These are phyloP conservation scores for Sclerotinia minor DNA, from an alignment of 2,329 filamentous ascomycete species.

Conservation along the genomic window DNA sequence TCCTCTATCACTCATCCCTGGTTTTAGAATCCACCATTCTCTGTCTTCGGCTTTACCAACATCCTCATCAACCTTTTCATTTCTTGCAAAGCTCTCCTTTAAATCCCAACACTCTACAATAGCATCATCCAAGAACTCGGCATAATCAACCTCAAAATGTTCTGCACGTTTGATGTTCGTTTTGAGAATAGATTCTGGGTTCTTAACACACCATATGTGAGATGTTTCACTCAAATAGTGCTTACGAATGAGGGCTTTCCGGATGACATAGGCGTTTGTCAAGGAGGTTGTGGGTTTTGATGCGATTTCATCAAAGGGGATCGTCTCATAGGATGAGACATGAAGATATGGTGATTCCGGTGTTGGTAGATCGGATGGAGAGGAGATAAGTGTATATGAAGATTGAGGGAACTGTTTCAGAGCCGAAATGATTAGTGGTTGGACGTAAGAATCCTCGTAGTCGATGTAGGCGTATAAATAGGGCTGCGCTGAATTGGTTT, in stretches of 20 bases:
- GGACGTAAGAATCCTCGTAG: slow-evolving; percentile 87
- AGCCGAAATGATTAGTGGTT: slow-evolving; percentile 78
- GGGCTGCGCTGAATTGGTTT: slow-evolving; percentile 35
- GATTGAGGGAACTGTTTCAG: slow-evolving; percentile 60
- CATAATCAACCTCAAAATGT: slow-evolving; percentile 92
- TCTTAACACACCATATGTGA: slow-evolving; percentile 81
- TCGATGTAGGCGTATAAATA: slow-evolving; percentile 71
- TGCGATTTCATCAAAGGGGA: slow-evolving; percentile 79
- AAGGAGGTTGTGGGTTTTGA: slow-evolving; percentile 62
- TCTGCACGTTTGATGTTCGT: slow-evolving; percentile 75
- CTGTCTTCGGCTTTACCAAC: slow-evolving; percentile 44
- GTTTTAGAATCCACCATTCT: slow-evolving; percentile 98
- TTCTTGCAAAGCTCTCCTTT: slow-evolving; percentile 71
- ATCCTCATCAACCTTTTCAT: slow-evolving; percentile 55
- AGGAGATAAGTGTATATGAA: slow-evolving; percentile 56
- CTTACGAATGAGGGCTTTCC: slow-evolving; percentile 94
- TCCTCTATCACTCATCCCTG: slow-evolving; percentile 94
- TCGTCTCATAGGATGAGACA: slow-evolving; percentile 80
- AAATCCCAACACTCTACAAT: slow-evolving; percentile 88
- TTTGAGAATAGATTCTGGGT: slow-evolving; percentile 68
- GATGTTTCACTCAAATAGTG: slow-evolving; percentile 88
- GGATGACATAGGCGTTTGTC: slow-evolving; percentile 89
- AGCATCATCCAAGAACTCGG: slow-evolving; percentile 93
- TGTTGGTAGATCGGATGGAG: slow-evolving; percentile 43
- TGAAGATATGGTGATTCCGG: slow-evolving; percentile 54